These are phyloP conservation scores for Sphaerostilbella broomeana DNA, from an alignment of 2,329 filamentous ascomycete species.

Conservation along the genomic window DNA sequence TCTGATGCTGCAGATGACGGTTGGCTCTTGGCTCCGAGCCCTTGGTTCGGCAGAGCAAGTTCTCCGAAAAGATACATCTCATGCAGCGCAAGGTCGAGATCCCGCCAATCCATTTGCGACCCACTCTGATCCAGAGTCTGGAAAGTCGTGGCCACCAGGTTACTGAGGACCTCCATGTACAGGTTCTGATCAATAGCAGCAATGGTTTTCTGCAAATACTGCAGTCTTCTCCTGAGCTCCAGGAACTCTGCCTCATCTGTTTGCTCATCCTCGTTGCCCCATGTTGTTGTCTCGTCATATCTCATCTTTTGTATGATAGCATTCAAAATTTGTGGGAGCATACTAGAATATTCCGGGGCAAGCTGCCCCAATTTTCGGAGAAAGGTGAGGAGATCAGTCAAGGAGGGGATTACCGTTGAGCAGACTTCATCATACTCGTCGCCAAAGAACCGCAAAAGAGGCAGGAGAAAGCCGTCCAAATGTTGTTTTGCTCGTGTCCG, in stretches of 20 bases:
- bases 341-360: constrained; percentile 68
- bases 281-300: constrained; percentile 88
- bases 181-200: constrained; percentile 81
- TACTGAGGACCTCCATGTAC: constrained; percentile 83
- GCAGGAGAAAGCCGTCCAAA: constrained; percentile 75
- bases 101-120: constrained; percentile 81
- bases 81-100: constrained; percentile 85
- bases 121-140: constrained; percentile 69
- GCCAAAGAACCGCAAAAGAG: constrained; percentile 87
- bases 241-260: constrained; percentile 97
- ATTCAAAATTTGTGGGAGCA: constrained; percentile 82
- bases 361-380: constrained; percentile 73
- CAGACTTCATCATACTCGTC: constrained; percentile 98
- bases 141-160: constrained; percentile 82
- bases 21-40: constrained; percentile 77
- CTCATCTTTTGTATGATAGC: constrained; percentile 94
- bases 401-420: constrained; percentile 86
- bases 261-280: constrained; percentile 90
- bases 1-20: constrained; percentile 74
- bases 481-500: constrained; percentile 73
- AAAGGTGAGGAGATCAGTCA: constrained; percentile 88
- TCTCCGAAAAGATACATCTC: constrained; percentile 97
- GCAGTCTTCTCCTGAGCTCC: constrained; percentile 82
- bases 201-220: constrained; percentile 86
- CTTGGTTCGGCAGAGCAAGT: constrained; percentile 80